phyloP scores from a whole-genome alignment of 306 rosid genomes.

The Corylus americana region DNA sequence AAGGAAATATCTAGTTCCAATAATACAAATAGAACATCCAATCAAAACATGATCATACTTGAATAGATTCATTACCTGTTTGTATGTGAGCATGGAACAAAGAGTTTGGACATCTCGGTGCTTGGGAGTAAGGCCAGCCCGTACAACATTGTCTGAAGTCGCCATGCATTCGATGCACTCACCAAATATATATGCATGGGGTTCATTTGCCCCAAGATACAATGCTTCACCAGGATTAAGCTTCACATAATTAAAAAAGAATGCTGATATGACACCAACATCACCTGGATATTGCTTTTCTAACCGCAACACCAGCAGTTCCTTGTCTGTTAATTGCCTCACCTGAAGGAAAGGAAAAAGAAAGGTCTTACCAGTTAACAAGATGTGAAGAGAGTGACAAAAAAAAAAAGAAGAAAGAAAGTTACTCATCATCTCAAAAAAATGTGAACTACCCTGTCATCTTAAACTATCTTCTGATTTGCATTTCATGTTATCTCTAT shows the following conservation, averaged over 20 bases:
- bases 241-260: constrained; percentile 83
- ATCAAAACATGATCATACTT: constrained; percentile 6
- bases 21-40: neutral
- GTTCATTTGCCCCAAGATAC: constrained; percentile 83
- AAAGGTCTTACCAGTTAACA: neutral
- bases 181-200: constrained; percentile 82
- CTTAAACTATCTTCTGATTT: neutral
- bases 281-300: constrained; percentile 88
- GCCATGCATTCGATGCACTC: constrained; percentile 97
- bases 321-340: constrained; percentile 81
- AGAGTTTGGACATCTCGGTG: constrained; percentile 79
- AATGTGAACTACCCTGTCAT: neutral
- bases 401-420: neutral
- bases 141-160: constrained; percentile 93
- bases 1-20: neutral
- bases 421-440: neutral
- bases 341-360: constrained; percentile 44
- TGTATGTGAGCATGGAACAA: constrained; percentile 95
- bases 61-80: constrained; percentile 53
- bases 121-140: constrained; percentile 97
- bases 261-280: constrained; percentile 82
- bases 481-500: neutral
- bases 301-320: constrained; percentile 65
- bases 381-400: neutral
- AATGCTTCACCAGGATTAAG: constrained; percentile 92